phyloP scores from a whole-genome alignment of 805 yeast species.

The Candida corydali region DNA sequence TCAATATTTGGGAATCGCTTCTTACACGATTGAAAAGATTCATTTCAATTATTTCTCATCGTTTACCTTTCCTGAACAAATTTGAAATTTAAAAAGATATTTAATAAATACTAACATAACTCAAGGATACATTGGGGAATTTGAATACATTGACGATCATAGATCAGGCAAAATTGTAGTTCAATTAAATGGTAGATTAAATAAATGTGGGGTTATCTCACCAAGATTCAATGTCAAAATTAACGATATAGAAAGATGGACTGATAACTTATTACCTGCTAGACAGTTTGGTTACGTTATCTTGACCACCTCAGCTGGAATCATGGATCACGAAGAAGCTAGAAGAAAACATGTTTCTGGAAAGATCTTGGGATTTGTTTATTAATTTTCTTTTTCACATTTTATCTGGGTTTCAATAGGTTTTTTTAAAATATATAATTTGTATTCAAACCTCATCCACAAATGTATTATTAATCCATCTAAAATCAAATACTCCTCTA shows the following conservation, averaged over 20 bases:
- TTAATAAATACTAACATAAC: slow-evolving; percentile 19
- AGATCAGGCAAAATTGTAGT: slow-evolving; percentile 97
- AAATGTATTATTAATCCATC: slow-evolving; percentile 53
- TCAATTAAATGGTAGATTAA: slow-evolving; percentile 95
- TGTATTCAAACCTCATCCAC: slow-evolving; percentile 20
- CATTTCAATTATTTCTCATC: slow-evolving; percentile 31
- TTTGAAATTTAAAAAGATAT: background rate
- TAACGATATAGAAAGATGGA: slow-evolving; percentile 96
- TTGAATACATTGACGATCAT: slow-evolving; percentile 98
- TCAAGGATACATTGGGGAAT: slow-evolving; percentile 89
- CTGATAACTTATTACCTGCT: slow-evolving; percentile 96
- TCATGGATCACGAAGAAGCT: slow-evolving; percentile 99
- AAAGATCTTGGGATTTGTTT: slow-evolving; percentile 96
- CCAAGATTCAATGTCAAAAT: slow-evolving; percentile 98
- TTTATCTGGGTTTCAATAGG: background rate
- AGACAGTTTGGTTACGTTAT: slow-evolving; percentile 98
- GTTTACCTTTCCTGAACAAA: slow-evolving; percentile 69
- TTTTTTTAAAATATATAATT: slow-evolving; percentile 1
- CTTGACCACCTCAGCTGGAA: slow-evolving; percentile 98
- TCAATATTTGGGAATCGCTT: slow-evolving; percentile 50
- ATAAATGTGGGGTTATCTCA: slow-evolving; percentile 98
- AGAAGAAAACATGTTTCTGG: slow-evolving; percentile 99
- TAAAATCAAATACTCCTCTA: slow-evolving; percentile 52
- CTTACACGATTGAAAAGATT: slow-evolving; percentile 50
- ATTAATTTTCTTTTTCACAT: slow-evolving; percentile 87